A percentile compares a stretch with the other conserved stretches of the same genome.
These are phyloP conservation scores for Aquanectria penicillioides DNA, from an alignment of 2,329 filamentous ascomycete species.

Conservation along the genomic window DNA sequence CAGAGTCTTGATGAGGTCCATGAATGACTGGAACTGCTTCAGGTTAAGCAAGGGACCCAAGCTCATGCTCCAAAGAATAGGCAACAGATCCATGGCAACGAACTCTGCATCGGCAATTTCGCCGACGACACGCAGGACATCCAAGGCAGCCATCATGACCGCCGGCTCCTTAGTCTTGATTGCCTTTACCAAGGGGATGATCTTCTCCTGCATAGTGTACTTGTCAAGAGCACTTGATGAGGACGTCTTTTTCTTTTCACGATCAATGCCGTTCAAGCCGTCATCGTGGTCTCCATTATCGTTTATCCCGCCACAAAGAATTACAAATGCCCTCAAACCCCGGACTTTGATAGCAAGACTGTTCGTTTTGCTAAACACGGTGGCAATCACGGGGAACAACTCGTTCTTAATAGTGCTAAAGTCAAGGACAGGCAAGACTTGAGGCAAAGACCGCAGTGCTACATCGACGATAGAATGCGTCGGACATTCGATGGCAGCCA, in stretches of 20 bases:
- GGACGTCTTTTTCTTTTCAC: conserved; percentile 69
- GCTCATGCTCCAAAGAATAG: conserved; percentile 90
- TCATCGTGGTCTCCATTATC: conserved; percentile 65
- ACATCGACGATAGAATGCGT: conserved; percentile 92
- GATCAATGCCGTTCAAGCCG: conserved; percentile 77
- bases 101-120: conserved; percentile 87
- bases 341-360: conserved; percentile 95
- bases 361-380: conserved; percentile 91
- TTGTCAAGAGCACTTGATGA: conserved; percentile 90
- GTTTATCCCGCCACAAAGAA: conserved; percentile 82
- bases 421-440: conserved; percentile 87
- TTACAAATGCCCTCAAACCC: conserved; percentile 88
- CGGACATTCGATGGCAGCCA: conserved; percentile 85
- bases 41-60: conserved; percentile 89
- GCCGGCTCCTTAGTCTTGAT: conserved; percentile 99
- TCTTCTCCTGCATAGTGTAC: conserved; percentile 98
- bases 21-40: conserved; percentile 88
- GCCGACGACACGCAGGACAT: conserved; percentile 86
- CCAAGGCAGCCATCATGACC: conserved; percentile 93
- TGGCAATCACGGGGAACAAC: conserved; percentile 89
- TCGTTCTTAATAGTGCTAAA: conserved; percentile 98
- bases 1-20: conserved; percentile 85
- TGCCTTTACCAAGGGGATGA: conserved; percentile 86
- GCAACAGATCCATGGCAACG: conserved; percentile 89
- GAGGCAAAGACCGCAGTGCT: conserved; percentile 79